Conservation (phyloP, 495 filamentous ascomycete species). For the Neurospora sp. region DNA sequence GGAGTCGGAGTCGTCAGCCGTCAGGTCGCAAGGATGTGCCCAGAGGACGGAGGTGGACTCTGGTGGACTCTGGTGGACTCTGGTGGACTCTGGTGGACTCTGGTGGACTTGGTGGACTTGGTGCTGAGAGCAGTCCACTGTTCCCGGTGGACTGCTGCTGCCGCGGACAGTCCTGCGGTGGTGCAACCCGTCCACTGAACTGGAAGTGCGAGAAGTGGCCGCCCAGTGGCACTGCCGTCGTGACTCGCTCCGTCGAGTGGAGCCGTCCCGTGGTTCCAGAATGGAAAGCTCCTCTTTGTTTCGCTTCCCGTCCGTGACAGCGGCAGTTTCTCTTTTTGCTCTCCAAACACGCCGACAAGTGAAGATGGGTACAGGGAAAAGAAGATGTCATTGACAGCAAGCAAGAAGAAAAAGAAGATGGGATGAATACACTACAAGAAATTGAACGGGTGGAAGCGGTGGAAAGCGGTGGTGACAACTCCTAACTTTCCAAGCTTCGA, state of each 20-base stretch:
- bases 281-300: conserved; percentile 16
- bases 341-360: not conserved
- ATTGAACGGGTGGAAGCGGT: not conserved
- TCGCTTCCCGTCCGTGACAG: not conserved
- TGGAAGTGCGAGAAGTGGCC: not conserved
- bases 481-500: not conserved
- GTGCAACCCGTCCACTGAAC: not conserved
- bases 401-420: not conserved
- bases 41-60: not conserved
- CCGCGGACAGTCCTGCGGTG: not conserved
- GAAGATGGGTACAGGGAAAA: not conserved
- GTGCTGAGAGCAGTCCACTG: not conserved
- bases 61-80: not conserved
- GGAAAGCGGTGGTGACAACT: not conserved
- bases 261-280: conserved; percentile 19
- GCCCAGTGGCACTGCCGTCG: conserved; percentile 16
- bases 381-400: not conserved
- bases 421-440: not conserved
- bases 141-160: not conserved
- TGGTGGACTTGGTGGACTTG: not conserved
- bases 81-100: not conserved
- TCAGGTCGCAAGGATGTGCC: not conserved
- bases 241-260: conserved; percentile 16
- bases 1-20: not conserved
- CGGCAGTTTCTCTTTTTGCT: not conserved